phyloP scores from a whole-genome alignment of 345 rosid genomes.

The Excoecaria cochinchinensis region DNA sequence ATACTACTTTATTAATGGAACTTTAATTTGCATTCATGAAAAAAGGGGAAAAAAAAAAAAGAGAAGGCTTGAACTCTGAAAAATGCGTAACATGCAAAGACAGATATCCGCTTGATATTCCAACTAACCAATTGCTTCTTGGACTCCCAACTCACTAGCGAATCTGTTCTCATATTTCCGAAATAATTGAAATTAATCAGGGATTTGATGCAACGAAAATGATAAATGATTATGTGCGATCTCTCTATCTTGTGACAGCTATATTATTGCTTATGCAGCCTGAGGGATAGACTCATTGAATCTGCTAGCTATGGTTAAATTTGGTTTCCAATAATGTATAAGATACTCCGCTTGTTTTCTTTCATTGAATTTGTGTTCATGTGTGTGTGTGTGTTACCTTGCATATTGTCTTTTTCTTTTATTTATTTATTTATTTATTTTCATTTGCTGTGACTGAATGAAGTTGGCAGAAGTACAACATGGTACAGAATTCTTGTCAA shows the following conservation, averaged over 20 bases:
- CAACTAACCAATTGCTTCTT: not conserved
- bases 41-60: too few relatives aligned
- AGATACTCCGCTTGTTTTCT: not conserved
- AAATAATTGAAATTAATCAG: not conserved
- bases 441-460: slow-evolving; percentile 27
- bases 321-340: not conserved
- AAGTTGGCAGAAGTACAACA: slow-evolving; percentile 76
- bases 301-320: not conserved
- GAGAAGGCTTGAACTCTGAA: too few relatives aligned
- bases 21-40: too few relatives aligned
- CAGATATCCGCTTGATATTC: not conserved
- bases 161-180: not conserved
- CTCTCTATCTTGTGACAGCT: not conserved
- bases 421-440: slow-evolving; percentile 4
- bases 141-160: not conserved
- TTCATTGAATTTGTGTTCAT: slow-evolving; percentile 7
- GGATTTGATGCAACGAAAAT: too few relatives aligned
- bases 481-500: slow-evolving; percentile 68
- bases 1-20: too few relatives aligned
- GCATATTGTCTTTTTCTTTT: not conserved
- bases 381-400: not conserved
- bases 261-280: not conserved
- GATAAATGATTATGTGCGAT: not conserved
- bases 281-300: not conserved
- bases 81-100: too few relatives aligned